A percentile compares a stretch with the other conserved stretches of the same genome.
These are phyloP conservation scores for Daldinia vernicosa DNA, from an alignment of 495 filamentous ascomycete species.

Conservation along the genomic window DNA sequence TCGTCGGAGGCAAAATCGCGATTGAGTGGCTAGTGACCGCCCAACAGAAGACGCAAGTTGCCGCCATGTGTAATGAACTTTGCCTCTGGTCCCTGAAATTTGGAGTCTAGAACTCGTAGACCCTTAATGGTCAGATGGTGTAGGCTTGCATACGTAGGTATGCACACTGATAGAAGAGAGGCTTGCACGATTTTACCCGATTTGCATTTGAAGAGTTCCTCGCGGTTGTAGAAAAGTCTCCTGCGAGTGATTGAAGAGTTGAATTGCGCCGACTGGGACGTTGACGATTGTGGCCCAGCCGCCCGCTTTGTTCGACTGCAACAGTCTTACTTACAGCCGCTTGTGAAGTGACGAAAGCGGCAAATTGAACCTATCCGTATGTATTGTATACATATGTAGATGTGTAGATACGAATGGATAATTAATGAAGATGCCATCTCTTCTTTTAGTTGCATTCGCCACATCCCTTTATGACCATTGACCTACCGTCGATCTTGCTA, in stretches of 20 bases:
- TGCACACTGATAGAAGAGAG: neutral
- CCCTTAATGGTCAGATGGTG: conserved; percentile 17
- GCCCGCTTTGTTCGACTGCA: neutral
- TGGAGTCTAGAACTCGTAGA: conserved; percentile 29
- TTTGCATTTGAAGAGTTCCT: conserved; percentile 11
- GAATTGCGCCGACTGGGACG: conserved; percentile 13
- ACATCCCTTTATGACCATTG: neutral
- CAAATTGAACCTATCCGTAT: conserved; percentile 29
- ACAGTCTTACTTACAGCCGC: conserved; percentile 12
- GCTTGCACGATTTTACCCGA: conserved; percentile 14
- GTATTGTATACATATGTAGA: neutral
- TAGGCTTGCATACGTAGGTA: conserved; percentile 14
- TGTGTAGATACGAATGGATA: conserved; percentile 16
- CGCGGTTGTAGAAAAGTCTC: neutral
- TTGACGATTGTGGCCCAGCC: conserved; percentile 10
- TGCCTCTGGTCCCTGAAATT: conserved; percentile 20
- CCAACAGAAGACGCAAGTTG: conserved; percentile 33
- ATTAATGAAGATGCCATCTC: conserved; percentile 5
- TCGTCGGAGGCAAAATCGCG: conserved; percentile 36
- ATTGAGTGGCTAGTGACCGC: conserved; percentile 28
- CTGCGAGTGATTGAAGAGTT: conserved; percentile 10
- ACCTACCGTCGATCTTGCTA: conserved; percentile 13
- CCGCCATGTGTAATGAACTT: conserved; percentile 38
- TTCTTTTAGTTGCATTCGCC: conserved; percentile 3
- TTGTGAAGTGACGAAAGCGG: conserved; percentile 44